Evolutionary conservation across 1,284 basidiomycete species (phyloP).

Genomic region (Laetiporus sulphureus): DNA sequence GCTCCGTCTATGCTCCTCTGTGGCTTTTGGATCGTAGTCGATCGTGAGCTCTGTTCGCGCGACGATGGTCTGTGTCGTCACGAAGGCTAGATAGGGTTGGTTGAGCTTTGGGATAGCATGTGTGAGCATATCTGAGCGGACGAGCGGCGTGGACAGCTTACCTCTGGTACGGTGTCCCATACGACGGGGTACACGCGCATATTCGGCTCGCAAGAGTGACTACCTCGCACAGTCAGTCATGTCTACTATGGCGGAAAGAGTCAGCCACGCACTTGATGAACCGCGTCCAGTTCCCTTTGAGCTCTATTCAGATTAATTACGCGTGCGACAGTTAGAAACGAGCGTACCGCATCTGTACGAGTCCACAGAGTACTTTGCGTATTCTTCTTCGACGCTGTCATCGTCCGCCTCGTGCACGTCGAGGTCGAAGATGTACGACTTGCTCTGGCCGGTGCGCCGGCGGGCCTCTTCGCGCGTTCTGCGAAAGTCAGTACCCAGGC

Average conservation of each 20-base stretch:
- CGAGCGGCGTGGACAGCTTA: constrained; percentile 20
- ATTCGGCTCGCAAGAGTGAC: constrained; percentile 63
- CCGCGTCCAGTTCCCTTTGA: constrained; percentile 63
- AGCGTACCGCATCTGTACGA: constrained; percentile 38
- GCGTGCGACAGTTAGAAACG: not conserved
- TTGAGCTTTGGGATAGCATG: constrained; percentile 36
- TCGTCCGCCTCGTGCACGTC: constrained; percentile 41
- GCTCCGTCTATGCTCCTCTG: constrained; percentile 19
- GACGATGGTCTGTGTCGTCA: constrained; percentile 39
- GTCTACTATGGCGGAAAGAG: not conserved
- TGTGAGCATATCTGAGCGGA: not conserved
- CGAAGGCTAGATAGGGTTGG: constrained; percentile 54
- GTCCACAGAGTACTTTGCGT: constrained; percentile 41
- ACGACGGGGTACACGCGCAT: constrained; percentile 48
- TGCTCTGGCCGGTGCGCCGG: constrained; percentile 25
- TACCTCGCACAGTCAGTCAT: constrained; percentile 17
- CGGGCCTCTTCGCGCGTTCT: constrained; percentile 37
- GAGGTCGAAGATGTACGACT: constrained; percentile 50
- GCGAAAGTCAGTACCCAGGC: no score
- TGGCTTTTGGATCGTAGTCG: constrained; percentile 47
- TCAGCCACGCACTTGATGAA: constrained; percentile 53
- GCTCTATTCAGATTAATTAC: constrained; percentile 1
- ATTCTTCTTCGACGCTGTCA: constrained; percentile 25
- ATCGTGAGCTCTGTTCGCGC: constrained; percentile 52
- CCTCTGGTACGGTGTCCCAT: constrained; percentile 52